Base-by-base conservation (phyloP, 140 eudicot genomes). In the Ambrosia hybrid region DNA sequence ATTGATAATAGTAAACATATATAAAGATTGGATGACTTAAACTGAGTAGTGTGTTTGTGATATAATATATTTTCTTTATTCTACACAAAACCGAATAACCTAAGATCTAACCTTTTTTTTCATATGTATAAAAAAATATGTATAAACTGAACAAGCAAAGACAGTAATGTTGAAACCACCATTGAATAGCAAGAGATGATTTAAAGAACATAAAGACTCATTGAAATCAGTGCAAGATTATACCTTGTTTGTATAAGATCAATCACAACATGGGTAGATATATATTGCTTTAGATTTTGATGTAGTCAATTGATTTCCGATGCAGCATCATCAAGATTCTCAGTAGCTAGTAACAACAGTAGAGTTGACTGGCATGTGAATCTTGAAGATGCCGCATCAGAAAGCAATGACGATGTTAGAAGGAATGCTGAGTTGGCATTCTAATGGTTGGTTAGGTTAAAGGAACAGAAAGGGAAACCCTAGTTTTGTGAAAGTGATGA, bases 281-380 rank as follows among this genome's bases (percentile, higher is more conserved):
- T 62, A 51, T 13, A n/a, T n/a, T n/a, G 43, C 34, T 1, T 16
- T 17, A 17, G 66, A 37, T 55, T 41, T 41, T 9, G 7, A 43
- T 64, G 33, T 5, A 63, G 77, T 78, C 82, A 53, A 70, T 64
- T 71, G 73, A 78, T 64, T 62, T 36, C 82, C 15, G 68, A 78
- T 71, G 82, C 77, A 78, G 77, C 82, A 78, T 78, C 82, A 78
- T 78, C 82, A 78, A 63, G 82, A 77, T 77, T 77, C 81, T 77
- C 81, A 77, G n/a, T 13, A 17, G 57, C 37, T 12, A 10, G 1
- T 9, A 51, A 63, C n/a, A n/a, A n/a, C 73, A 7, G 14, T 3
- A 37, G 51, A 61, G 46, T 17, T 51, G 56, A 52, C 39, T 5
- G 48, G 58, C 39, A 69, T 77, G 76, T 77, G 81, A 77, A 77